Evolutionary conservation across 169 alveolate species (phyloP).

Genomic region (Miamiensis avidus): DNA sequence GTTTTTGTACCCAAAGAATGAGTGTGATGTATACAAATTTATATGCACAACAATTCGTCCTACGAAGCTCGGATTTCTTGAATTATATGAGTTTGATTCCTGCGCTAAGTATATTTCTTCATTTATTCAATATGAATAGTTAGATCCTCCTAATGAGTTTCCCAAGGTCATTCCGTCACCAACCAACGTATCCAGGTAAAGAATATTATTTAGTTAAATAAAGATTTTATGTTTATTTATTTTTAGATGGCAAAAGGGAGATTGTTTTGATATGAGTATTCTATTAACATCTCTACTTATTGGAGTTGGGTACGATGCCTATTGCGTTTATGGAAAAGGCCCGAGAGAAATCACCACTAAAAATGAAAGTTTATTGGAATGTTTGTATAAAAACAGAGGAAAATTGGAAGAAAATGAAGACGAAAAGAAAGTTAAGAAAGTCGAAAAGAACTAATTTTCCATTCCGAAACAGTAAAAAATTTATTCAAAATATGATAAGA

Average conservation of each 20-base stretch:
- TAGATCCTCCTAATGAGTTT: slow-evolving; percentile 72
- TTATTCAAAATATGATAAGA: slow-evolving; percentile 52
- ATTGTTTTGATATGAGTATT: slow-evolving; percentile 80
- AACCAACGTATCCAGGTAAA: slow-evolving; percentile 54
- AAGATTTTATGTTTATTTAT: too few relatives aligned
- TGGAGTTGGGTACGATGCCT: slow-evolving; percentile 87
- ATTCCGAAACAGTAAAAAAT: slow-evolving; percentile 56
- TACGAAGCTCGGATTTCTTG: slow-evolving; percentile 77
- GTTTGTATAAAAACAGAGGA: slow-evolving; percentile 60
- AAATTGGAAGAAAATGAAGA: slow-evolving; percentile 57
- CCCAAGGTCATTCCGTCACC: slow-evolving; percentile 84
- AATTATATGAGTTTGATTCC: slow-evolving; percentile 72
- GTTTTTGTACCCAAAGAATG: slow-evolving; percentile 84
- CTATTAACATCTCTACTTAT: slow-evolving; percentile 65
- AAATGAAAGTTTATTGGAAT: slow-evolving; percentile 70
- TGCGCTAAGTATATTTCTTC: slow-evolving; percentile 75
- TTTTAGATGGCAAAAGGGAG: slow-evolving; percentile 81
- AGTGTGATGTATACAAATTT: slow-evolving; percentile 80
- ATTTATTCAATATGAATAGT: slow-evolving; percentile 79
- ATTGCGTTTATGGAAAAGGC: slow-evolving; percentile 84
- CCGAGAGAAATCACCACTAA: slow-evolving; percentile 77
- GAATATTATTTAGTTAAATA: too few relatives aligned
- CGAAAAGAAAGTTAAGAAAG: slow-evolving; percentile 53
- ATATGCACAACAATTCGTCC: slow-evolving; percentile 85
- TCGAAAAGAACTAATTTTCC: slow-evolving; percentile 54